Evolutionary conservation across 2,329 filamentous ascomycete genomes (phyloP).

Genomic region (Rugonectria rugulosa): DNA sequence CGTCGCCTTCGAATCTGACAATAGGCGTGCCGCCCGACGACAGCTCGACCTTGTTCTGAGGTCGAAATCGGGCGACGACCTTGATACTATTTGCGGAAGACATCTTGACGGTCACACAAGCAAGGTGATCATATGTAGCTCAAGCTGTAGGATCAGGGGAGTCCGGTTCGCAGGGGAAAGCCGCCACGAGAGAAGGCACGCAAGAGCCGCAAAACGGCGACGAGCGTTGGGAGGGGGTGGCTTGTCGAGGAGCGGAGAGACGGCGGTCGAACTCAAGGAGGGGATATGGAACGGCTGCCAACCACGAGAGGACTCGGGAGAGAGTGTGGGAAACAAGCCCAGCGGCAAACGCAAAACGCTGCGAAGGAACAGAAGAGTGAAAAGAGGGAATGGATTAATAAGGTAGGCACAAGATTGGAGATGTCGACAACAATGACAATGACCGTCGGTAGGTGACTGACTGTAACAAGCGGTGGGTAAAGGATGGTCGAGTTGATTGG

Average conservation of each 20-base stretch:
- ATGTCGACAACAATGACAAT: slow-evolving; percentile 20
- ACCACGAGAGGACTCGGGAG: slow-evolving; percentile 22
- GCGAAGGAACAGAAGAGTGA: background rate
- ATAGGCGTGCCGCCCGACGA: slow-evolving; percentile 91
- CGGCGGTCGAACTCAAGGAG: background rate
- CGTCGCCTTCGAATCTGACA: slow-evolving; percentile 85
- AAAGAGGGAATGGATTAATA: slow-evolving; percentile 17
- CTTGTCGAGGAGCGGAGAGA: slow-evolving; percentile 11
- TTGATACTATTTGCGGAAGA: slow-evolving; percentile 72
- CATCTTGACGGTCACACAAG: slow-evolving; percentile 49
- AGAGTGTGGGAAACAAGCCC: slow-evolving; percentile 28
- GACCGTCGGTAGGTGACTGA: background rate
- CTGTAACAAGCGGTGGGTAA: slow-evolving; percentile 30
- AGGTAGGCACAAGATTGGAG: slow-evolving; percentile 17
- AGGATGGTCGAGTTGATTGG: slow-evolving; percentile 34
- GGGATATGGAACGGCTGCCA: slow-evolving; percentile 10
- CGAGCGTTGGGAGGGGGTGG: slow-evolving; percentile 23
- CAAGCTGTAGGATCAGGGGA: slow-evolving; percentile 26
- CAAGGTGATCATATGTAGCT: slow-evolving; percentile 38
- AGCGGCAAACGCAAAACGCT: slow-evolving; percentile 32
- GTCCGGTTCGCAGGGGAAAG: slow-evolving; percentile 31
- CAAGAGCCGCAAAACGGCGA: slow-evolving; percentile 37
- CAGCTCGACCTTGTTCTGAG: slow-evolving; percentile 94
- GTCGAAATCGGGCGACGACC: slow-evolving; percentile 97
- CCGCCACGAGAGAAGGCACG: slow-evolving; percentile 25